Conservation (phyloP, 1,139 yeast genomes). For the Candida sanyaensis region DNA sequence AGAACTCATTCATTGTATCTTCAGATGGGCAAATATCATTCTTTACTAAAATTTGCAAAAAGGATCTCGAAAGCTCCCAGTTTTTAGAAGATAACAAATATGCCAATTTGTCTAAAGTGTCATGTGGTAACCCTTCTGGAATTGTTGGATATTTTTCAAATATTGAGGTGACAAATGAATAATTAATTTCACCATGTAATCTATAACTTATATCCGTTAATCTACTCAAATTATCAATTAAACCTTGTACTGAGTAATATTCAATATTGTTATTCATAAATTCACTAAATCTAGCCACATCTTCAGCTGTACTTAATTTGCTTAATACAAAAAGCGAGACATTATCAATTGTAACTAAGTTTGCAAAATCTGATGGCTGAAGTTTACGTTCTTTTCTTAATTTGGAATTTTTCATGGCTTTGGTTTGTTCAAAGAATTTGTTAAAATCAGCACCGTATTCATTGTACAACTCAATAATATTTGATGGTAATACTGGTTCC, state of each 20-base stretch:
- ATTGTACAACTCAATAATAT: neutral
- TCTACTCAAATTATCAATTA: conserved; percentile 17
- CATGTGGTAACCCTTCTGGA: conserved; percentile 20
- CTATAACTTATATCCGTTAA: conserved; percentile 4
- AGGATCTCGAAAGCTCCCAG: conserved; percentile 18
- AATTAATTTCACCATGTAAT: neutral
- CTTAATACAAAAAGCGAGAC: conserved; percentile 22
- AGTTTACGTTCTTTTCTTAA: conserved; percentile 16
- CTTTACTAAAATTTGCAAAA: conserved; percentile 22
- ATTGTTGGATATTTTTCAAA: conserved; percentile 14
- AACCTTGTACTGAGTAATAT: conserved; percentile 21
- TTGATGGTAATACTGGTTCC: neutral
- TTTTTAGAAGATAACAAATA: conserved; percentile 24
- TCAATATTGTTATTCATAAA: conserved; percentile 20
- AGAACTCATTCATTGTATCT: conserved; percentile 24
- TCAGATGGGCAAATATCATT: conserved; percentile 26
- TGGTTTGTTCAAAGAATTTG: conserved; percentile 19
- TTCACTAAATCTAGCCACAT: conserved; percentile 15
- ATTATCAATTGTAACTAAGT: conserved; percentile 23
- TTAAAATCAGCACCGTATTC: conserved; percentile 4
- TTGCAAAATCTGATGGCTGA: conserved; percentile 14
- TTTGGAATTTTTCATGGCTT: conserved; percentile 22
- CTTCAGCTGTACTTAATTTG: conserved; percentile 6
- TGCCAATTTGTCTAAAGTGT: conserved; percentile 29
- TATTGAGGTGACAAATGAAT: conserved; percentile 3